Base-by-base conservation (phyloP, 2,329 filamentous ascomycete species). In the Arthrobotrys musiformis region DNA sequence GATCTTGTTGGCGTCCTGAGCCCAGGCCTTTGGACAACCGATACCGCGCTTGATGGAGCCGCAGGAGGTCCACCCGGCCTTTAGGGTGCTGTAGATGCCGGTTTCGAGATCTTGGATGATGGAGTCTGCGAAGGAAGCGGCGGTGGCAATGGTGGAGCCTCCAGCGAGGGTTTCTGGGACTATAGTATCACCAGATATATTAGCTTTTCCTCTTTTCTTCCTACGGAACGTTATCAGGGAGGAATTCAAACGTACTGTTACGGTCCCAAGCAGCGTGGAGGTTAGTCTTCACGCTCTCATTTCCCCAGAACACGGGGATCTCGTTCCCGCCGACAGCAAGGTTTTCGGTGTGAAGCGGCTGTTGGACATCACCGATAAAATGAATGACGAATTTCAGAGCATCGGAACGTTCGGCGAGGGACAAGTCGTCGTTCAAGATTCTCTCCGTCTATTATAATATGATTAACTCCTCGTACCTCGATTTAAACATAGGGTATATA, bases 221-320 rank as follows among this genome's bases (percentile, higher is more conserved):
- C 9, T 26, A 56, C 56, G 52, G 40, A 13, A 44, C n/a, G 5
- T 44, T 61, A 83, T 50, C 84, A 91, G 22, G 90, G 88, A 84
- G 94, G 87, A 4, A 89, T 89, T n/a, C 2, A 4, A 91, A n/a
- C 72, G 6, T 70, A 77, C 66, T 64, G 4, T 70, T 88, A 66
- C 87, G 89, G 82, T 93, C 91, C 91, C 91, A 93, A 19, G 92
- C 88, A 75, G 90, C 86, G 81, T 93, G 91, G 60, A 93, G 85
- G 81, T 93, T 93, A 69, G 88, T 86, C 33, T 84, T 82, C 26
- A 83, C 86, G 86, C 11, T 52, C 13, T 28, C 46, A 17, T 46
- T 54, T 22, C 89, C 85, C 83, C 90, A 93, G 11, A 83, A 84
- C 0, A 93, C 90, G 13, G 85, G 82, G 79, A 93, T 91, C 11